Evolutionary conservation across 352 stramenopile genomes (phyloP), one percentile per base, ranked within the genome.

Genomic region (Phytophthora nicotianae): DNA sequence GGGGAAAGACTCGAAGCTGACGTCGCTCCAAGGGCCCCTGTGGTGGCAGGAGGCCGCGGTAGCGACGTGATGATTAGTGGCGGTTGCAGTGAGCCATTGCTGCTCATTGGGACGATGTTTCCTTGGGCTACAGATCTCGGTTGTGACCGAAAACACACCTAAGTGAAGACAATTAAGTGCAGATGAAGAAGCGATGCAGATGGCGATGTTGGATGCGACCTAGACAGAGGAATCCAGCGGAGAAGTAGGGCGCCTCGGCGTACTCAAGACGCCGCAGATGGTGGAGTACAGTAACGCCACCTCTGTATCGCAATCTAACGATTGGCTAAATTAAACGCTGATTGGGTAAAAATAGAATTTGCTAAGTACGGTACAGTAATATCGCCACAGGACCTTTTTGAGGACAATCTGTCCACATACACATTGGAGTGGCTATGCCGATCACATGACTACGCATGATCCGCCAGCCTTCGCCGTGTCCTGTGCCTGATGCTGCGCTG

Each of bases 361-460:
- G 5, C 11, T 54, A 41, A 14, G 24, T 64, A 58, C 38, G 48
- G 29, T 50, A 58, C 38, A 53, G 9, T 48, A 35, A 46, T 56
- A 50, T 55, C 33, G 35, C 33, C 32, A 54, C 26, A 24, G 53
- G 53, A 61, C n/a, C 56, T 11, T 6, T 35, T 17, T 29, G 48
- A 43, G 43, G 45, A 68, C 51, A 24, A 49, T 48, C 5, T 59
- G 62, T 61, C 53, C 46, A 55, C 46, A 37, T 23, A 19, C 33
- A 50, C 26, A 24, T 65, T 57, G 49, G 56, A 65, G 48, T 50
- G 33, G 5, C 13, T 10, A 21, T 43, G 24, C 40, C 8, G 33
- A 58, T 72, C 50, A 75, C 68, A 75, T 75, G 21, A 72, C 32
- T 16, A 6, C 8, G 38, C 68, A 75, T 14, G 62, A 72, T n/a